phyloP scores from a whole-genome alignment of 75 land plant species.

The Selaginella moellendorffii region DNA sequence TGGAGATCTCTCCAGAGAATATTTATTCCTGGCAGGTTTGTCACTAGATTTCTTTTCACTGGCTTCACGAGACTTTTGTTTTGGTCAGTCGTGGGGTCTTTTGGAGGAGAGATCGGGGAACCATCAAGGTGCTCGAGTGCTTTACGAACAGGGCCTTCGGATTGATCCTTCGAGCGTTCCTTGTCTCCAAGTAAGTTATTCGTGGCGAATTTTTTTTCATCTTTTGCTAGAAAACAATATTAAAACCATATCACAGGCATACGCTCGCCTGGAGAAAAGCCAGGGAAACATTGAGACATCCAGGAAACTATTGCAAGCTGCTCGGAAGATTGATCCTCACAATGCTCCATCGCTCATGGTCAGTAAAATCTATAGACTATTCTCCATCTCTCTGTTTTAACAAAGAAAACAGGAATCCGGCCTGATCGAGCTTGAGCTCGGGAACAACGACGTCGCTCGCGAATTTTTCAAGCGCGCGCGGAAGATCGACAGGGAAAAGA shows the following conservation, averaged over 20 bases:
- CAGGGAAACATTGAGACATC: conserved; percentile 19
- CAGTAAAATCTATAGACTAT: too few relatives aligned
- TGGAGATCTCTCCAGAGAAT: conserved; percentile 22
- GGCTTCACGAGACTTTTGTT: too few relatives aligned
- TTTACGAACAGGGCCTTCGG: conserved; percentile 23
- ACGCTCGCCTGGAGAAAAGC: conserved; percentile 28
- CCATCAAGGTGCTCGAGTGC: conserved; percentile 19
- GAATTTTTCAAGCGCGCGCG: conserved; percentile 19
- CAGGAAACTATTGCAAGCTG: conserved; percentile 14
- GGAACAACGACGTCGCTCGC: conserved; percentile 18
- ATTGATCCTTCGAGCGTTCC: conserved; percentile 18
- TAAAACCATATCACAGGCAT: too few relatives aligned
- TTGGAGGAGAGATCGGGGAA: conserved; percentile 23
- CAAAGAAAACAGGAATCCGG: conserved; percentile 33
- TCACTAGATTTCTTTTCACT: too few relatives aligned
- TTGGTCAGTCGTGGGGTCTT: conserved; percentile 34
- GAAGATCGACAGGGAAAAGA: conserved; percentile 22
- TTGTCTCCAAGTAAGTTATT: conserved; percentile 25
- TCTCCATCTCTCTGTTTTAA: too few relatives aligned
- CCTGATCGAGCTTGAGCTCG: conserved; percentile 17
- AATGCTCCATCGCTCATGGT: conserved; percentile 30
- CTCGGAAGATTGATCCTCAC: conserved; percentile 15
- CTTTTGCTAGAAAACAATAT: too few relatives aligned
- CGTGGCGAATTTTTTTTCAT: too few relatives aligned
- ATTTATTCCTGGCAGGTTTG: conserved; percentile 26